Percentiles rank a stretch among this genome's conserved stretches.
Conservation (phyloP, 2,329 filamentous ascomycete species). For the Botrytis elliptica region DNA sequence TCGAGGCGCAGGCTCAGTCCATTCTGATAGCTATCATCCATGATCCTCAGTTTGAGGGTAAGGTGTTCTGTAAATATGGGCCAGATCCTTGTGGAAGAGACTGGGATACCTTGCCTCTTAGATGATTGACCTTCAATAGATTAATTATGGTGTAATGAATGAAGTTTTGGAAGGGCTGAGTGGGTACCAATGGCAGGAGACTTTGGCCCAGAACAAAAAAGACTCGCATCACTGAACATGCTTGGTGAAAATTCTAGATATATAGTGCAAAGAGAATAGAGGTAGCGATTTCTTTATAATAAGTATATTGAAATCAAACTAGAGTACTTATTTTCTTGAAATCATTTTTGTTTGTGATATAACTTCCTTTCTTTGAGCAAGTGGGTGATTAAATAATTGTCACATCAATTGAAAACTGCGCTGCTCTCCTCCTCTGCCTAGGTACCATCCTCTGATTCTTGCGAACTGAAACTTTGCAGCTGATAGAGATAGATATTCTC, state of each 20-base stretch:
- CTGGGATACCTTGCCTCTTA: background rate
- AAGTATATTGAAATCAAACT: background rate
- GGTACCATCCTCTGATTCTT: background rate
- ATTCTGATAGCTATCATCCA: slow-evolving; percentile 10
- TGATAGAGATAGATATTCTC: fast-evolving
- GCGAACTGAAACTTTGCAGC: fast-evolving
- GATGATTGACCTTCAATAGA: fast-evolving
- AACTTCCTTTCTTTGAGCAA: background rate
- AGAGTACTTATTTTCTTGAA: background rate
- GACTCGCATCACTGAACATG: background rate
- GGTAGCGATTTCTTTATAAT: background rate
- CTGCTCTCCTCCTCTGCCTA: fast-evolving
- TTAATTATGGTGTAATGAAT: background rate
- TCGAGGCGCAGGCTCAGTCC: slow-evolving; percentile 22
- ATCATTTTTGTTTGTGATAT: background rate
- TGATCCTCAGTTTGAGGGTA: background rate
- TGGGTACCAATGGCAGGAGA: no score
- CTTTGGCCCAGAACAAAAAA: background rate
- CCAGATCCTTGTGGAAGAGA: slow-evolving; percentile 1
- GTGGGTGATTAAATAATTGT: background rate
- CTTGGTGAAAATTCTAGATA: background rate
- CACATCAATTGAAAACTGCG: background rate
- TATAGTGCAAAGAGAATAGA: background rate
- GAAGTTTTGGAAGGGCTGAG: fast-evolving
- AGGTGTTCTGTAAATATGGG: slow-evolving; percentile 5